Evolutionary conservation across 2,329 filamentous ascomycete genomes (phyloP), one percentile per base, ranked within the genome.

Genomic region (Fusarium lyarnte): DNA sequence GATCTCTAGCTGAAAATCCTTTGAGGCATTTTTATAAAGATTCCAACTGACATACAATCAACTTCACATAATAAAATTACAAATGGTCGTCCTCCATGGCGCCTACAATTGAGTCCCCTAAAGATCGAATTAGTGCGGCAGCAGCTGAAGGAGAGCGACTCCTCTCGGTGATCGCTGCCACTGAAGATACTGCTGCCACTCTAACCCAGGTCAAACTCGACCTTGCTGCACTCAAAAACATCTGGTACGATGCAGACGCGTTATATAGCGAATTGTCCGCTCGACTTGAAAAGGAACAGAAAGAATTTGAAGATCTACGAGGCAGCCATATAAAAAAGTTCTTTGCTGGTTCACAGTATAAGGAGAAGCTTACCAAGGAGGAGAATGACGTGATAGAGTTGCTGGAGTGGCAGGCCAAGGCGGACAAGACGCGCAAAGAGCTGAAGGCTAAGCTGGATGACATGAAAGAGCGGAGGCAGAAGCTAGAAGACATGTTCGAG

Each of bases 361-460:
- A 36, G 10, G 46, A 53, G 10, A 60, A 53, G 13, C 57, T 60
- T n/a, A 33, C 0, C 2, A 60, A 36, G 29, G 57, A 60, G 17
- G 57, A 60, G 12, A 35, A 60, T 36, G 57, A 60, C n/a, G 46
- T 42, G 57, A 16, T 14, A 27, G 36, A 35, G 14, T 12, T 60
- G 17, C 29, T 42, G 10, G 46, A 60, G n/a, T 60, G 46, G 36
- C 46, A 27, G 29, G 27, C 29, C 6, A 60, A 60, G 29, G 57
- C 57, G 17, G 57, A 60, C 14, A 60, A 53, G 7, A 53, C 36
- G 19, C 46, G 57, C 19, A 60, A 60, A 12, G 57, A 60, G n/a
- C 46, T 60, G 19, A 27, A 53, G 6, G 4, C 46, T 23, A 53
- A 53, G 19, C 36, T 60, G 29, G 36, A 60, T 8, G 46, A 33